Conservation (phyloP, 352 stramenopile species). For the Globisporangium camurandrum region DNA sequence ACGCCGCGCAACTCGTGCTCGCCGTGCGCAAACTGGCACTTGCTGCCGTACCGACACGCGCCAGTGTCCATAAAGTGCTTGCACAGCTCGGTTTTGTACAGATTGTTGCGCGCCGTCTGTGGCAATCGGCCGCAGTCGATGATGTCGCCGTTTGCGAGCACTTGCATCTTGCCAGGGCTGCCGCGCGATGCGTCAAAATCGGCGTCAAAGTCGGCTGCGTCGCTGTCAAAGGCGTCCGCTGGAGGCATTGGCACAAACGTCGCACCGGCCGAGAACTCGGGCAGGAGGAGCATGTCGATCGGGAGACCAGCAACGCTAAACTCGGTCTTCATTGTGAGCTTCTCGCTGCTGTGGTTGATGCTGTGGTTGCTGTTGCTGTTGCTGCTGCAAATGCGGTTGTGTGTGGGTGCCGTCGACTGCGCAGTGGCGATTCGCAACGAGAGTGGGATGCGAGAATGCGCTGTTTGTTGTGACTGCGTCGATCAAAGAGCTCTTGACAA, state of each 20-base stretch:
- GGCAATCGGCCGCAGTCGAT: slow-evolving; percentile 72
- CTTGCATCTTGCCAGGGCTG: slow-evolving; percentile 55
- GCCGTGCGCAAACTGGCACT: slow-evolving; percentile 88
- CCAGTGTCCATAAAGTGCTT: slow-evolving; percentile 85
- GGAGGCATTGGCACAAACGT: background rate
- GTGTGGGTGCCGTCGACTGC: background rate
- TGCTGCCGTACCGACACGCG: slow-evolving; percentile 81
- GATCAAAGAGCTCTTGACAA: background rate
- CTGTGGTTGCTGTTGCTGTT: no score
- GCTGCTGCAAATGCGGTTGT: no score
- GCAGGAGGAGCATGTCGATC: background rate
- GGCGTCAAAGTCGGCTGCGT: background rate
- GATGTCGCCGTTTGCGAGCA: slow-evolving; percentile 83
- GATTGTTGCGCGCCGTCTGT: slow-evolving; percentile 73
- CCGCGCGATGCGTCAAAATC: slow-evolving; percentile 11
- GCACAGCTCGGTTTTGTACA: slow-evolving; percentile 91
- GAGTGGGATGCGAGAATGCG: background rate
- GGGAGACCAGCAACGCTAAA: background rate
- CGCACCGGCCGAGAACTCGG: background rate
- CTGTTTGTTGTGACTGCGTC: background rate
- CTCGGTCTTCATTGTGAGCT: background rate
- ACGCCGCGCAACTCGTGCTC: slow-evolving; percentile 79
- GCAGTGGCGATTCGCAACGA: background rate
- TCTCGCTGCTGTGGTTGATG: background rate
- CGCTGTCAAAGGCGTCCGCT: background rate